Evolutionary conservation across 352 stramenopile genomes (phyloP), one percentile per base, ranked within the genome.

Genomic region (Phytophthora macrochlamydospora): DNA sequence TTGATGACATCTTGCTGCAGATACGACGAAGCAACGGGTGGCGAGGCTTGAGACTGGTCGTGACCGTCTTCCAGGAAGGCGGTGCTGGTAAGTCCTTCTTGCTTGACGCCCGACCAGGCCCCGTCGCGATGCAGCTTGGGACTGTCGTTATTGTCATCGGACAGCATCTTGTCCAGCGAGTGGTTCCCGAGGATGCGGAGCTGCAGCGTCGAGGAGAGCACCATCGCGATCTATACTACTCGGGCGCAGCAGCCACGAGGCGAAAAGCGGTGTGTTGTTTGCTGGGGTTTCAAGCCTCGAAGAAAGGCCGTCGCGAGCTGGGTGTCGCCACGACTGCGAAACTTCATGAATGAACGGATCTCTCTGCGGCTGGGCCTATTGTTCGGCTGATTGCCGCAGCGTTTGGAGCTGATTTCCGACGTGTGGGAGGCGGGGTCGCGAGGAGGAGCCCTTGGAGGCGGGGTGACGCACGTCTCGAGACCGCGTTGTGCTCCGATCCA

Each of bases 271-370:
- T 35, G 62, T 48, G 62, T 60, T 45, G 4, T 63, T 43, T 51
- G 32, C 14, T 51, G 7, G 45, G 38, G 51, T 43, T 56, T n/a
- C 29, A 56, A 24, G 18, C 18, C 18, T 43, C 1, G 40, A 43
- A 40, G 37, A 65, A 55, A 72, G 71, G 75, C 67, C 31, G 56
- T 57, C 54, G 54, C 63, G 62, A 11, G 6, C 56, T 71, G 49
- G 24, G 56, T 33, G 46, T 43, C 18, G 18, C 18, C 57, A 62
- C 51, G 35, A 49, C 13, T 57, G 58, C 51, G 67, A 73, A 73
- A 73, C 54, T 67, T 78, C 67, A 75, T 75, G n/a, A 75, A 76
- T 76, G 66, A 76, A 52, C 62, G 51, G 38, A 58, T 68, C 40
- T 24, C 18, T 24, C 18, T 24, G 18, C 18, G 67, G 32, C 42